Conservation (phyloP, 2,329 filamentous ascomycete species). For the Ophiostoma novo-ulmi region DNA sequence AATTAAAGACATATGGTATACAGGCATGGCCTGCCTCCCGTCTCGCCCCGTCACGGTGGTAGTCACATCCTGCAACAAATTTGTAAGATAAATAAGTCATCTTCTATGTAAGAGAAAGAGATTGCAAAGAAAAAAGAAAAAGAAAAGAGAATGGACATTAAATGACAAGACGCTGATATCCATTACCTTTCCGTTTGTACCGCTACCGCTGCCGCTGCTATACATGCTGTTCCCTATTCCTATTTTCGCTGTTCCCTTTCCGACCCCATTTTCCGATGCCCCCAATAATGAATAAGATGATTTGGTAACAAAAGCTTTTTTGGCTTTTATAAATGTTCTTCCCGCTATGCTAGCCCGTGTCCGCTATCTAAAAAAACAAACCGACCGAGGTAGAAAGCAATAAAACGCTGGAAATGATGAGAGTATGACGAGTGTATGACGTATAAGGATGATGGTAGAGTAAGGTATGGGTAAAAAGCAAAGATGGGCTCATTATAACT, state of each 20-base stretch:
- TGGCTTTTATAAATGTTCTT: background rate
- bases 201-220: background rate
- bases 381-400: slow-evolving; percentile 14
- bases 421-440: background rate
- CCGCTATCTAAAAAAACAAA: slow-evolving; percentile 15
- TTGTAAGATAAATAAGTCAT: background rate
- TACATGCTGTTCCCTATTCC: background rate
- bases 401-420: slow-evolving; percentile 12
- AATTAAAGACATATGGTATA: background rate
- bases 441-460: background rate
- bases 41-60: background rate
- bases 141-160: slow-evolving; percentile 3
- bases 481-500: background rate
- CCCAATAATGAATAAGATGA: background rate
- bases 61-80: background rate
- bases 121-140: background rate
- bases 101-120: background rate
- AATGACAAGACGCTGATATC: slow-evolving; percentile 8
- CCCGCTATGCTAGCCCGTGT: slow-evolving; percentile 16
- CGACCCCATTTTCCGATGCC: background rate
- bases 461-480: background rate
- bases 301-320: background rate
- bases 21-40: background rate
- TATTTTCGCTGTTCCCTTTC: background rate
- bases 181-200: background rate